Percentiles rank a stretch among this genome's conserved stretches.
Evolutionary conservation across 495 filamentous ascomycete species (phyloP).

Genomic region (Hypoxylon crocopeplum): DNA sequence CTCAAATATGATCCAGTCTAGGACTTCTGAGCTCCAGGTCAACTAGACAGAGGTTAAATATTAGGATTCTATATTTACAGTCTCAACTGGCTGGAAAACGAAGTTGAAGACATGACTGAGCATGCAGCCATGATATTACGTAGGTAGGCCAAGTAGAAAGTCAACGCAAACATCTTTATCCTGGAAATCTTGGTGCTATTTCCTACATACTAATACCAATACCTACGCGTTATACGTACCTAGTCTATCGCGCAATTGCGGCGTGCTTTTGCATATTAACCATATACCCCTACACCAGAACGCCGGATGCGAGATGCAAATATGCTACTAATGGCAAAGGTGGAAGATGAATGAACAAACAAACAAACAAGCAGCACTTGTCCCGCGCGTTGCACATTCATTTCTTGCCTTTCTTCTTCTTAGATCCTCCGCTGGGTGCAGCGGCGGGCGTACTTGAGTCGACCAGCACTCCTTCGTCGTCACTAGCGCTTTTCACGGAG

Average conservation of each 20-base stretch:
- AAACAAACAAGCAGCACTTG: neutral
- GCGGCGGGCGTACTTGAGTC: constrained; percentile 68
- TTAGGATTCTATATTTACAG: too few species aligned
- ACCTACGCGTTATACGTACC: neutral
- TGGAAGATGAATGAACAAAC: constrained; percentile 5
- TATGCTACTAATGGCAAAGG: constrained; percentile 16
- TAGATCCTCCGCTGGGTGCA: constrained; percentile 55
- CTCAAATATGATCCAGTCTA: too few species aligned
- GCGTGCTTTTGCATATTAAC: constrained; percentile 12
- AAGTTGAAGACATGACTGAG: too few species aligned
- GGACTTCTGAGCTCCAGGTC: too few species aligned
- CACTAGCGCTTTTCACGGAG: constrained; percentile 58
- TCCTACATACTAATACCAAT: constrained; percentile 7
- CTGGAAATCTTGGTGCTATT: constrained; percentile 2
- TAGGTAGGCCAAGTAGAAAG: too few species aligned
- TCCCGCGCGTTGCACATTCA: constrained; percentile 41
- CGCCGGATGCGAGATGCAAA: constrained; percentile 31
- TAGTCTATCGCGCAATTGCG: constrained; percentile 20
- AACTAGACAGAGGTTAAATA: too few species aligned
- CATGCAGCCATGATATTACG: too few species aligned
- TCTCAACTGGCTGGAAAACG: too few species aligned
- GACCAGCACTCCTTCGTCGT: constrained; percentile 87
- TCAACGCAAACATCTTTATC: too few species aligned
- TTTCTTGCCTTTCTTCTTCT: constrained; percentile 85
- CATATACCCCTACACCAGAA: constrained; percentile 26